Percentiles rank a stretch among this genome's conserved stretches.
phyloP scores from a whole-genome alignment of 805 yeast genomes.

The Groenewaldozyma salmanticensis region DNA sequence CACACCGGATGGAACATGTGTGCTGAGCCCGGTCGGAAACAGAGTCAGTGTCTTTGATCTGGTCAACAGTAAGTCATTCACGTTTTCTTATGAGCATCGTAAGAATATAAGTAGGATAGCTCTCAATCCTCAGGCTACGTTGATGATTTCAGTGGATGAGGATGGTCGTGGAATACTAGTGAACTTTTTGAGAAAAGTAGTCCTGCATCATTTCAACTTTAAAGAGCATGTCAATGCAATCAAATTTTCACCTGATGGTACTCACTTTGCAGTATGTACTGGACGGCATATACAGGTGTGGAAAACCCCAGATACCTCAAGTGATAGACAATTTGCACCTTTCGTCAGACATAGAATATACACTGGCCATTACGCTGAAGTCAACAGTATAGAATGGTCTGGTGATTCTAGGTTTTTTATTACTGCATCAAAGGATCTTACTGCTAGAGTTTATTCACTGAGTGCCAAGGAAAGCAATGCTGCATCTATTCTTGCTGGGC shows the following conservation, averaged over 20 bases:
- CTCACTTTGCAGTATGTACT: constrained; percentile 73
- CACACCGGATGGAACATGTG: constrained; percentile 74
- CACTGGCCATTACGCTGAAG: constrained; percentile 86
- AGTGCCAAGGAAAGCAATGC: constrained; percentile 61
- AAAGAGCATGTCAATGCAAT: constrained; percentile 66
- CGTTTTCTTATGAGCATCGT: constrained; percentile 88
- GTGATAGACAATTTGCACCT: constrained; percentile 92
- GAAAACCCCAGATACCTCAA: constrained; percentile 75
- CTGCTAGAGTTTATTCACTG: constrained; percentile 76
- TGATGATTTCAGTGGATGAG: constrained; percentile 72
- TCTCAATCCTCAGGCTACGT: constrained; percentile 69
- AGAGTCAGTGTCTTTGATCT: constrained; percentile 84
- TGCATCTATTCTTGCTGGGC: constrained; percentile 84
- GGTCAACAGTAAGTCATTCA: constrained; percentile 60
- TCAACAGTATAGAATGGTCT: constrained; percentile 78
- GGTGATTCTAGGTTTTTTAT: constrained; percentile 80
- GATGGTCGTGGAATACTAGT: constrained; percentile 92
- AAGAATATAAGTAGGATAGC: constrained; percentile 73
- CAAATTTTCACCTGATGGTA: constrained; percentile 83
- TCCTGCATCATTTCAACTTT: constrained; percentile 89
- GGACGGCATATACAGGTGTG: constrained; percentile 83
- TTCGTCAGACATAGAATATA: constrained; percentile 83
- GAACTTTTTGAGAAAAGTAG: constrained; percentile 73
- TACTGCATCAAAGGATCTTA: constrained; percentile 81
- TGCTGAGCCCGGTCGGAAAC: constrained; percentile 91